Percentiles rank a stretch among this genome's conserved stretches.
These are phyloP conservation scores for Aspergillus avenaceus DNA, from an alignment of 495 filamentous ascomycete species.

Conservation along the genomic window DNA sequence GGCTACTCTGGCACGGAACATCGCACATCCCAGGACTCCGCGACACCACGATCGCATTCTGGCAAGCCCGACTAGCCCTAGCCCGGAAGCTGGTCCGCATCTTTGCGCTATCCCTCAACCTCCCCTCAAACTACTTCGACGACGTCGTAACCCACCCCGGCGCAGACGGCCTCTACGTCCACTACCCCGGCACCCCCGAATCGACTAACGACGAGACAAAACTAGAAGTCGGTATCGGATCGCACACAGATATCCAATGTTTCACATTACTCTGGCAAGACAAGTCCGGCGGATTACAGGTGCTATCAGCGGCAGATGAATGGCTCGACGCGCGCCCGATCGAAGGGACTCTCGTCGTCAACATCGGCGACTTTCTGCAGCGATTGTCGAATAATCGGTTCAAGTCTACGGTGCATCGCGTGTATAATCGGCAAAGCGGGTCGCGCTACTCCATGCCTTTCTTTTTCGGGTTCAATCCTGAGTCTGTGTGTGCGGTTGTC, in stretches of 20 bases:
- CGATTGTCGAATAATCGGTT: conserved; percentile 57
- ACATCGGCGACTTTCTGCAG: conserved; percentile 64
- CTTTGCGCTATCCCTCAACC: conserved; percentile 46
- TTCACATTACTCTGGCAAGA: conserved; percentile 58
- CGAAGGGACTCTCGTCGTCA: conserved; percentile 57
- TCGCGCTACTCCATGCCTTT: conserved; percentile 57
- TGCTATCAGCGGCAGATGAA: conserved; percentile 42
- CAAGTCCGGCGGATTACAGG: conserved; percentile 48
- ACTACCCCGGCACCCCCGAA: conserved; percentile 43
- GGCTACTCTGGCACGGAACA: conserved; percentile 46
- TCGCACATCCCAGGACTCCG: conserved; percentile 45
- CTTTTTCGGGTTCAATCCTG: conserved; percentile 50
- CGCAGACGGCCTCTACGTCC: conserved; percentile 46
- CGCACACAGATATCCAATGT: conserved; percentile 55
- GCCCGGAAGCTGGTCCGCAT: conserved; percentile 43
- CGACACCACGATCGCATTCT: conserved; percentile 42
- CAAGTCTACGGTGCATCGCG: conserved; percentile 56
- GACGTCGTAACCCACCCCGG: conserved; percentile 45
- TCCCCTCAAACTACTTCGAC: conserved; percentile 50
- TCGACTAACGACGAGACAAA: conserved; percentile 10
- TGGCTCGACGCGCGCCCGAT: conserved; percentile 54
- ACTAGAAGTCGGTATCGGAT: conserved; percentile 48
- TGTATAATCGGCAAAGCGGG: conserved; percentile 41
- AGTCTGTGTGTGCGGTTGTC: conserved; percentile 43
- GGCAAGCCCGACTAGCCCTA: conserved; percentile 40